Conservation (phyloP, 2,329 filamentous ascomycete species). For the Sclerotinia nivalis region DNA sequence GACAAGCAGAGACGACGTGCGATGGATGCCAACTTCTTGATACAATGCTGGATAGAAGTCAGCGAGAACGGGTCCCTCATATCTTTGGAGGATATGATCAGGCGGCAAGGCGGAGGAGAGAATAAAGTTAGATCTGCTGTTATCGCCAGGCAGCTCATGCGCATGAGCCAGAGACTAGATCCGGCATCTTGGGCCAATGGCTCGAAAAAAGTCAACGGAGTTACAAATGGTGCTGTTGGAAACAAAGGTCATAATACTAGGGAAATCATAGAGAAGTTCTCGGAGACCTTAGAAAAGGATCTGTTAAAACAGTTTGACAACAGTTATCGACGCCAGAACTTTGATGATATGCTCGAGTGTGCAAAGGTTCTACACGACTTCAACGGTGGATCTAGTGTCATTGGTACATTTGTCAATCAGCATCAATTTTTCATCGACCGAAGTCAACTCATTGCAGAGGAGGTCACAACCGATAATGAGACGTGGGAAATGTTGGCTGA, state of each 20-base stretch:
- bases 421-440: constrained; percentile 99
- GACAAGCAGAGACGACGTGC: constrained; percentile 89
- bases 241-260: constrained; percentile 64
- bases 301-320: constrained; percentile 95
- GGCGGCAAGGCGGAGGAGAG: constrained; percentile 80
- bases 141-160: constrained; percentile 88
- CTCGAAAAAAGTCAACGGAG: constrained; percentile 53
- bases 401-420: constrained; percentile 95
- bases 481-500: constrained; percentile 92
- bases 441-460: constrained; percentile 81
- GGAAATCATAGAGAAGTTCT: constrained; percentile 94
- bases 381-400: constrained; percentile 92
- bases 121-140: constrained; percentile 93
- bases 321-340: constrained; percentile 92
- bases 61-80: constrained; percentile 85
- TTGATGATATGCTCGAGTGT: constrained; percentile 97
- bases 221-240: constrained; percentile 45
- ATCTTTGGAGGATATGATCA: constrained; percentile 78
- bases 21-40: constrained; percentile 89
- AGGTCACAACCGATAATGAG: constrained; percentile 54
- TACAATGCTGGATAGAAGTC: constrained; percentile 96
- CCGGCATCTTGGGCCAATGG: constrained; percentile 70
- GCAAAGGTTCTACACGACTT: constrained; percentile 93
- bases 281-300: constrained; percentile 93
- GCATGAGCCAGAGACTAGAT: constrained; percentile 90